Evolutionary conservation across 1,284 basidiomycete species (phyloP).

Genomic region (Ustilago xerochloae): DNA sequence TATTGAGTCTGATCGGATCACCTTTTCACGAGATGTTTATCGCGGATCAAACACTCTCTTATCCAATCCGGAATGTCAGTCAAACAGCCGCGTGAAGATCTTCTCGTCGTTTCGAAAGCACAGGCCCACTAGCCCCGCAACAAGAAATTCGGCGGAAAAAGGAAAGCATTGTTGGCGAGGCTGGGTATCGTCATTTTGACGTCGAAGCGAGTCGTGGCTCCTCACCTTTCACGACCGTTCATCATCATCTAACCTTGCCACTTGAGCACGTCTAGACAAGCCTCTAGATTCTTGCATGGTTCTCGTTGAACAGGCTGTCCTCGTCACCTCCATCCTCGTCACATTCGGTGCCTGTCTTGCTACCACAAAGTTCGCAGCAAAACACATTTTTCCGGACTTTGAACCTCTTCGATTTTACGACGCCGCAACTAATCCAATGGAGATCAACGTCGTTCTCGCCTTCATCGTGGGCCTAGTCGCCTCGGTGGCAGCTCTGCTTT

Average conservation of each 20-base stretch:
- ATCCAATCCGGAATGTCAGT: not conserved
- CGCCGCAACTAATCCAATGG: slow-evolving; percentile 60
- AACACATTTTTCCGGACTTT: slow-evolving; percentile 31
- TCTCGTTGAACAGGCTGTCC: slow-evolving; percentile 39
- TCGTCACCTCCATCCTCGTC: slow-evolving; percentile 49
- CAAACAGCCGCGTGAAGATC: too few relatives aligned
- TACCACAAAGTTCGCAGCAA: slow-evolving; percentile 34
- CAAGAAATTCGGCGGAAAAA: too few relatives aligned
- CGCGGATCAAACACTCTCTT: not conserved
- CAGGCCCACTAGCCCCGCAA: too few relatives aligned
- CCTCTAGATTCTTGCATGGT: too few relatives aligned
- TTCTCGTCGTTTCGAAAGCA: too few relatives aligned
- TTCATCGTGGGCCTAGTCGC: slow-evolving; percentile 59
- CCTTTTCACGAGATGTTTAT: not conserved
- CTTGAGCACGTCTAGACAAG: too few relatives aligned
- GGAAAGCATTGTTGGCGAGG: too few relatives aligned
- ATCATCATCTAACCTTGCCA: too few relatives aligned
- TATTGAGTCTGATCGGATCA: too few relatives aligned
- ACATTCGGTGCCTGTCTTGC: slow-evolving; percentile 50
- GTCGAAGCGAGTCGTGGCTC: too few relatives aligned
- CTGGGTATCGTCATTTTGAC: too few relatives aligned
- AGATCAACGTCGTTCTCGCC: slow-evolving; percentile 57
- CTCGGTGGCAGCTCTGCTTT: slow-evolving; percentile 54
- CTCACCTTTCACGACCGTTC: too few relatives aligned
- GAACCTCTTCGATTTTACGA: slow-evolving; percentile 52